Base-by-base conservation (phyloP, 805 yeast genomes). In the Barnettozyma sucrosica region DNA sequence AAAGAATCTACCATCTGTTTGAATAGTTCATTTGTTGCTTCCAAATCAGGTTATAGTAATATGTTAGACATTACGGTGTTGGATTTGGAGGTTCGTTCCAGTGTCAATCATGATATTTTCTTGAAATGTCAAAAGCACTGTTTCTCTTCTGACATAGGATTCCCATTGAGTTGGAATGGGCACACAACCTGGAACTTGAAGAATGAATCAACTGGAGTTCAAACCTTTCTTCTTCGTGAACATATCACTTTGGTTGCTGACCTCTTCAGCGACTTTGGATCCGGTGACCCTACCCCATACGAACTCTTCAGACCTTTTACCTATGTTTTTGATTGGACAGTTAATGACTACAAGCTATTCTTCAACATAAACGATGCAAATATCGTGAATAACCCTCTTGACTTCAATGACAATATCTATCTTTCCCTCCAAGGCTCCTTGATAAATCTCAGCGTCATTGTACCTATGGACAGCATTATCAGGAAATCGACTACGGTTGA, bases 361-460 rank as follows among this genome's bases (percentile, higher is more conserved):
- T 64, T 92, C 48, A 90, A 90, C 62, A 83, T 89, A 24, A 93
- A 93, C 63, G 96, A 89, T 58, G 78, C 80, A 37, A 93, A 93
- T 62, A 86, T 93, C 57, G 82, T 93, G 53, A 85, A 89, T 63
- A 86, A 89, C 56, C 96, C 98, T 0, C 66, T 89, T 36, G 97
- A 89, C 58, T 80, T 85, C 55, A 78, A 77, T 45, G 93, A 84
- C 51, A 93, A 93, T 63, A 77, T 83, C 30, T 92, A 80, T 56
- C 51, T 92, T 4, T 80, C 92, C 0, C 71, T 92, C 50, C 80
- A 78, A 52, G 95, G 97, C 0, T 77, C 78, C 3, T 63, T 64
- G 7, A 55, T 90, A 23, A 58, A 62, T 3, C 52, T 81, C 2
- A 66, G 70, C 7, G 62, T 81, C 19, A 59, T 59, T 0, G 69